Evolutionary conservation across 1,284 basidiomycete species (phyloP).

Genomic region (Earliella scabrosa): DNA sequence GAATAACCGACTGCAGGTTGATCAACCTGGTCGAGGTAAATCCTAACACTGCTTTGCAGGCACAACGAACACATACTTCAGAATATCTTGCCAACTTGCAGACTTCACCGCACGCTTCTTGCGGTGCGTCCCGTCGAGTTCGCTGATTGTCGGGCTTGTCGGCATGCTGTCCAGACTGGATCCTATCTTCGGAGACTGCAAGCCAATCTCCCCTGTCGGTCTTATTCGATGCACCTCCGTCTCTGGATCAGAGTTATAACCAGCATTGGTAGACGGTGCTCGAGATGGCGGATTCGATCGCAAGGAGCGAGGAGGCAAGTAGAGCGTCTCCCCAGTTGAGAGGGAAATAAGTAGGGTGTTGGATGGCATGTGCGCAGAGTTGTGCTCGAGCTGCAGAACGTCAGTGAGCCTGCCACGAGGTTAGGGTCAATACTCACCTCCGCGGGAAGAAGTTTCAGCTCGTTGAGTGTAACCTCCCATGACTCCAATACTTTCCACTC

Average conservation of each 20-base stretch:
- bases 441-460: conserved; percentile 64
- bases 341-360: conserved; percentile 76
- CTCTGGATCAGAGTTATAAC: conserved; percentile 76
- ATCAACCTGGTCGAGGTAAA: conserved; percentile 55
- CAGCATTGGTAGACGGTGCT: conserved; percentile 52
- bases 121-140: conserved; percentile 16
- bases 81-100: conserved; percentile 68
- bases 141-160: conserved; percentile 12
- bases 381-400: conserved; percentile 43
- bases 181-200: conserved; percentile 14
- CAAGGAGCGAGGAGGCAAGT: conserved; percentile 49
- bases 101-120: conserved; percentile 41
- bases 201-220: conserved; percentile 20
- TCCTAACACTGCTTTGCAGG: too few relatives aligned
- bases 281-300: conserved; percentile 44
- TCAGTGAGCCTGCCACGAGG: conserved; percentile 9
- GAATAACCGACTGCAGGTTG: conserved; percentile 68
- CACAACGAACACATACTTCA: conserved; percentile 56
- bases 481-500: conserved; percentile 70
- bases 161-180: conserved; percentile 11
- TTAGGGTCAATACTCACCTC: conserved; percentile 54
- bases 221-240: conserved; percentile 41
- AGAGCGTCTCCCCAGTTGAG: conserved; percentile 58
- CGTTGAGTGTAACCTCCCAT: conserved; percentile 68
- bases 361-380: conserved; percentile 61